Conservation (phyloP, 176 grass and related monocot genomes). For the Puya raimondii region DNA sequence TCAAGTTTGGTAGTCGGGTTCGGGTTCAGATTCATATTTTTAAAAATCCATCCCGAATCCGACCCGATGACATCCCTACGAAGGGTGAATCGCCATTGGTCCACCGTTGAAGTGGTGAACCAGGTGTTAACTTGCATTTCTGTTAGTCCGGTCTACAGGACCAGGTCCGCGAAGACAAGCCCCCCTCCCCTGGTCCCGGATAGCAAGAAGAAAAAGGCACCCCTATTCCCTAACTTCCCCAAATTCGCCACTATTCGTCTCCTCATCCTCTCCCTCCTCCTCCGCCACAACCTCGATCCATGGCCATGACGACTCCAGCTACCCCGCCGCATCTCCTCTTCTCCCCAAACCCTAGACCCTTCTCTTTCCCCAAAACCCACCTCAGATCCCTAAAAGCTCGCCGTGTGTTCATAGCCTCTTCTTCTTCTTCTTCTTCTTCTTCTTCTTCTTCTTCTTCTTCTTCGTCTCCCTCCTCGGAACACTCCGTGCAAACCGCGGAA, state of each 20-base stretch:
- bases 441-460: conserved; percentile 14
- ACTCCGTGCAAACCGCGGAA: conserved; percentile 44
- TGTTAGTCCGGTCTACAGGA: too few species aligned
- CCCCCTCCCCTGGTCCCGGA: too few species aligned
- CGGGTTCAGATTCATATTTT: too few species aligned
- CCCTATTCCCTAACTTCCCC: too few species aligned
- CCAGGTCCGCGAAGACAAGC: too few species aligned
- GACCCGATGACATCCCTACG: too few species aligned
- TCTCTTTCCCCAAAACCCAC: background rate
- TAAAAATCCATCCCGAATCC: too few species aligned
- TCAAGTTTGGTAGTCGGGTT: too few species aligned
- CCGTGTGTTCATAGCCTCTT: conserved; percentile 29
- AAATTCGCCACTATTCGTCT: background rate
- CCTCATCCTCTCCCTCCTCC: conserved; percentile 6
- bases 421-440: conserved; percentile 11
- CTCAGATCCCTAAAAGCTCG: conserved; percentile 7
- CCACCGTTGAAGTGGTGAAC: too few species aligned
- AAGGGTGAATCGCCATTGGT: too few species aligned
- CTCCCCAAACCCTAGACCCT: conserved; percentile 3
- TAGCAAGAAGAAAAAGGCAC: too few species aligned
- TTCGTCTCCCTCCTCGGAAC: conserved; percentile 26
- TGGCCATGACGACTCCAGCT: conserved; percentile 26
- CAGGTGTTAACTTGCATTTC: too few species aligned
- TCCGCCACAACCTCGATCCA: background rate
- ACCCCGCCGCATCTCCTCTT: conserved; percentile 23